phyloP scores from a whole-genome alignment of 2,329 filamentous ascomycete genomes.

The Periconia sp. region DNA sequence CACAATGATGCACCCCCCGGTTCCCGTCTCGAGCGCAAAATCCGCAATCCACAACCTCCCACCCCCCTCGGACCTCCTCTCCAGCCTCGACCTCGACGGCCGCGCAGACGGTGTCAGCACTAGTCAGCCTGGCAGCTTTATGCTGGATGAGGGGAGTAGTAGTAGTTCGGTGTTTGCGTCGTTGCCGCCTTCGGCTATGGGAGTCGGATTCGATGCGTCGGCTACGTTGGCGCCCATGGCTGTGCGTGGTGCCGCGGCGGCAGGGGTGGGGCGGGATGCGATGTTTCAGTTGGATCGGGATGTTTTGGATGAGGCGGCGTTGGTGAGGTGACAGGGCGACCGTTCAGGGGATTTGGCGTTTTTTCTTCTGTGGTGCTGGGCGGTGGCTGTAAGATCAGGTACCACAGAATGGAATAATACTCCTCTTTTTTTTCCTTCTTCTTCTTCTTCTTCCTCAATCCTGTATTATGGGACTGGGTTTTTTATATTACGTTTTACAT shows the following conservation, averaged over 20 bases:
- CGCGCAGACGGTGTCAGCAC: background rate
- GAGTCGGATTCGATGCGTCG: background rate
- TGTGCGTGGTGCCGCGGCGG: background rate
- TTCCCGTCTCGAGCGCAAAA: conserved; percentile 28
- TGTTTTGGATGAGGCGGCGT: background rate
- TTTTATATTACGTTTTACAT: too few species aligned
- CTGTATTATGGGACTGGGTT: too few species aligned
- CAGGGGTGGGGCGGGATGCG: background rate
- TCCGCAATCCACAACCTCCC: conserved; percentile 33
- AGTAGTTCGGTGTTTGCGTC: background rate
- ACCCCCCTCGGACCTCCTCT: conserved; percentile 35
- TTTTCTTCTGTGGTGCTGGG: too few species aligned
- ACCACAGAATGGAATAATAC: too few species aligned
- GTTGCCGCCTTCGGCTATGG: background rate
- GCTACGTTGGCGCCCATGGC: conserved; percentile 3
- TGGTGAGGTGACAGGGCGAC: background rate
- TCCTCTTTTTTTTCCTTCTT: too few species aligned
- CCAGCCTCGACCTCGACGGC: conserved; percentile 23
- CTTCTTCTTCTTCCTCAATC: too few species aligned
- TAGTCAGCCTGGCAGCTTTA: background rate
- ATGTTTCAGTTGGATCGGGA: background rate
- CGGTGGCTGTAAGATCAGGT: too few species aligned
- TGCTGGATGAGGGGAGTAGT: background rate
- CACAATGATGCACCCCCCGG: conserved; percentile 33
- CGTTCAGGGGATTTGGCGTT: too few species aligned